Base-by-base conservation (phyloP, 805 yeast species). In the Jamesozyma rosinii region DNA sequence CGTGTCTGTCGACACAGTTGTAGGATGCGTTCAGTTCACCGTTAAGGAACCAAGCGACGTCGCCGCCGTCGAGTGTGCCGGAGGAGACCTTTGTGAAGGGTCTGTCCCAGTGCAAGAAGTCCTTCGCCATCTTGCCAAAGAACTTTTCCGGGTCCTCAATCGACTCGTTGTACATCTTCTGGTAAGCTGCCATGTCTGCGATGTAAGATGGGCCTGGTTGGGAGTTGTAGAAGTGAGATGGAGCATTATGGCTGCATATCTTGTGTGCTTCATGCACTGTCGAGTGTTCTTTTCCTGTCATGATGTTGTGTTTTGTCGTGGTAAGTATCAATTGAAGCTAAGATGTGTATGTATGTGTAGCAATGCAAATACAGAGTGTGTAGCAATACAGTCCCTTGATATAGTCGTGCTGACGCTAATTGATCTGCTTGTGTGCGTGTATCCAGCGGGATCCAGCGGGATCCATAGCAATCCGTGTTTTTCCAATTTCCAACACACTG, bases 1-100 rank as follows among this genome's bases (percentile, higher is more conserved):
- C 98, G 71, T 92, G 95, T 65, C 97, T 79, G 65, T 90, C 98
- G 50, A 90, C 95, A 65, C 92, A 82, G 68, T 90, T 90, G 70
- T 85, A 90, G 50, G 82, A 72, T 34, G 98, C 98, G 61, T 92
- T 92, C 61, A 90, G 74, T 68, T 83, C 79, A 59, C 98, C 98
- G 49, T 86, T 89, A 40, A 87, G 67, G 59, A 92, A 92, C 97
- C 97, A 92, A 31, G 97, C 87, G 41, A 79, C 69, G 59, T 86
- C 95, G 49, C 90, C 95, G 52, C 80, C 66, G 51, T 71, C 75
- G 50, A 82, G 75, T 42, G 82, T 71, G 31, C 92, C 95, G 41
- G 67, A 66, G 44, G 68, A 51, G 18, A 61, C 67, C 38, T 62
- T 51, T 33, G 60, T 57, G 47, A 83, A 87, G 32, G 80, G 85